Conservation (phyloP, 2,329 filamentous ascomycete species). For the Meredithiella fracta region DNA sequence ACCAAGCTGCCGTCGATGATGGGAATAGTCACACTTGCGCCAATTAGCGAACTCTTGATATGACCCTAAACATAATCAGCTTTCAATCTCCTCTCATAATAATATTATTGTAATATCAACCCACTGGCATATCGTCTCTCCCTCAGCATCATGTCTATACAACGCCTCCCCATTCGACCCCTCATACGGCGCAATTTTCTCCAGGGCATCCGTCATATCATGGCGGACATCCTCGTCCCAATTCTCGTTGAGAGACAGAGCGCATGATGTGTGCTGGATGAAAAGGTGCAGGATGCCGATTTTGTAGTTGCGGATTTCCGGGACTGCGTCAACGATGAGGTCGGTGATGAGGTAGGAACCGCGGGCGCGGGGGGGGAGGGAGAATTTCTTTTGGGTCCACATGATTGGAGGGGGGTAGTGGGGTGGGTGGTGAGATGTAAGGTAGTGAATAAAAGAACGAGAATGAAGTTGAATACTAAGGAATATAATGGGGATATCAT, state of each 20-base stretch:
- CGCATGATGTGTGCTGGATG: slow-evolving; percentile 88
- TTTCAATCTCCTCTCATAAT: neutral
- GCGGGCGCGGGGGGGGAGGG: slow-evolving; percentile 57
- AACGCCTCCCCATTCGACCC: slow-evolving; percentile 57
- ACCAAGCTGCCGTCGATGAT: slow-evolving; percentile 72
- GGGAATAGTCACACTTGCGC: slow-evolving; percentile 77
- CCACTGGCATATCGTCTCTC: slow-evolving; percentile 79
- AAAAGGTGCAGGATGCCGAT: slow-evolving; percentile 78
- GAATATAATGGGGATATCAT: slow-evolving; percentile 27
- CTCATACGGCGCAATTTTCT: slow-evolving; percentile 66
- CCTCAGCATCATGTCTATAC: slow-evolving; percentile 79
- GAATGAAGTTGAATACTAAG: slow-evolving; percentile 16
- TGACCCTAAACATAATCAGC: slow-evolving; percentile 44
- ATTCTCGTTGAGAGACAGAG: slow-evolving; percentile 86
- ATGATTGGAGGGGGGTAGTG: slow-evolving; percentile 14
- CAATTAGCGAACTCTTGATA: slow-evolving; percentile 79
- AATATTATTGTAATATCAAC: slow-evolving; percentile 12
- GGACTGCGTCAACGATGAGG: slow-evolving; percentile 50
- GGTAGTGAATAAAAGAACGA: slow-evolving; percentile 17
- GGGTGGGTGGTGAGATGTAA: neutral
- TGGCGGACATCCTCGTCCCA: slow-evolving; percentile 66
- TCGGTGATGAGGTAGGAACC: slow-evolving; percentile 86
- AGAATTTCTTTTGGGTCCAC: slow-evolving; percentile 76
- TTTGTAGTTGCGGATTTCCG: slow-evolving; percentile 70
- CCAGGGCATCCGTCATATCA: slow-evolving; percentile 88